A percentile compares a stretch with the other conserved stretches of the same genome.
These are phyloP conservation scores for Porphyrellus cyaneotinctus DNA, from an alignment of 768 basidiomycete genomes.

Conservation along the genomic window DNA sequence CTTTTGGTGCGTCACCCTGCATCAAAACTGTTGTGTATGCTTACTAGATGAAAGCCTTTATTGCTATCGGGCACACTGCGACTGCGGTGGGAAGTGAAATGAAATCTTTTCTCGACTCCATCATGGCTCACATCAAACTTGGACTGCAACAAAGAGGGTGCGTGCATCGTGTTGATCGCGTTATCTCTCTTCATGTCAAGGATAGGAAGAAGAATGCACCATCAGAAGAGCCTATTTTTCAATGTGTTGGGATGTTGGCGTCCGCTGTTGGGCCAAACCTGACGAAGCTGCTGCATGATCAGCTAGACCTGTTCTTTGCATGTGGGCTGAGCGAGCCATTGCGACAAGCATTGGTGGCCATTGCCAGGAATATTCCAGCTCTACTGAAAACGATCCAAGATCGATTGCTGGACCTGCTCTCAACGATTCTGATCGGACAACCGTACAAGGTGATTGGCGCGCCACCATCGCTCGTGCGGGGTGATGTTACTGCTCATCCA, in stretches of 20 bases:
- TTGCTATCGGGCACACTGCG: constrained; percentile 94
- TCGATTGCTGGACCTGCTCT: constrained; percentile 83
- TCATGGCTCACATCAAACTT: constrained; percentile 84
- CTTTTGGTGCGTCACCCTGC: constrained; percentile 56
- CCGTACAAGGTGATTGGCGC: constrained; percentile 87
- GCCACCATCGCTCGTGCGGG: constrained; percentile 56
- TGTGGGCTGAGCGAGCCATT: constrained; percentile 91
- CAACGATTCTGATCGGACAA: constrained; percentile 75
- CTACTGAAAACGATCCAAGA: constrained; percentile 93
- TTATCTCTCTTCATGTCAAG: constrained; percentile 1
- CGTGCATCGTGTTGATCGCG: constrained; percentile 13
- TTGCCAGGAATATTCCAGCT: constrained; percentile 85
- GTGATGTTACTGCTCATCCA: constrained; percentile 45
- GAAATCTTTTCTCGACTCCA: constrained; percentile 91
- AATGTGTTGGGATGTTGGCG: constrained; percentile 96
- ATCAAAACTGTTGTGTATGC: constrained; percentile 1
- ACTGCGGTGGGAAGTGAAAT: constrained; percentile 89
- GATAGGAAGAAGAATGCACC: constrained; percentile 82
- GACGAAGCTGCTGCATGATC: constrained; percentile 93
- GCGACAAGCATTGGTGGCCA: constrained; percentile 75
- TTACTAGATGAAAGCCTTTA: constrained; percentile 59
- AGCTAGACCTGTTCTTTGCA: constrained; percentile 93
- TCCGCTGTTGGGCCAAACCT: constrained; percentile 93
- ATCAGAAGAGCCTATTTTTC: constrained; percentile 92
- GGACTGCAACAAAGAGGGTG: constrained; percentile 88